These are phyloP conservation scores for Ophiostoma fasciatum DNA, from an alignment of 2,329 filamentous ascomycete species.

Conservation along the genomic window DNA sequence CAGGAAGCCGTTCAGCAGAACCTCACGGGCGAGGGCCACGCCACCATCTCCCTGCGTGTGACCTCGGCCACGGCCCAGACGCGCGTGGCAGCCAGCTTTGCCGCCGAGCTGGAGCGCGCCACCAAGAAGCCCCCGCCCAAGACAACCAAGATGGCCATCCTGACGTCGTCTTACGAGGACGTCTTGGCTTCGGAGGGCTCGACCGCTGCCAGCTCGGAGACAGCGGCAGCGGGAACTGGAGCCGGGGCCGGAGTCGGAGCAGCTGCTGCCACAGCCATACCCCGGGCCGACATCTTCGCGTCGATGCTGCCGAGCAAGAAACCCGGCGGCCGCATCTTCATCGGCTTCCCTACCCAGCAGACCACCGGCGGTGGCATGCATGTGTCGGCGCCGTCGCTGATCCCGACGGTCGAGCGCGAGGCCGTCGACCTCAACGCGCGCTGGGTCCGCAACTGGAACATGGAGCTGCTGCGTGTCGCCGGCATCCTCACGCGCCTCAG, in stretches of 20 bases:
- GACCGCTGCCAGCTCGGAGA: constrained; percentile 9
- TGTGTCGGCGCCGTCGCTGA: constrained; percentile 88
- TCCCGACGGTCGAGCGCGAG: constrained; percentile 92
- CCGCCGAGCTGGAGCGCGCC: constrained; percentile 78
- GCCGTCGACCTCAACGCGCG: constrained; percentile 93
- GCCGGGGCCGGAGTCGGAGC: too few species aligned
- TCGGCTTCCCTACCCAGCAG: constrained; percentile 94
- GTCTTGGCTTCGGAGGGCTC: constrained; percentile 50
- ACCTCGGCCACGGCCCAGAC: constrained; percentile 74
- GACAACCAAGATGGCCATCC: constrained; percentile 66
- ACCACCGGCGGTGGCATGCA: constrained; percentile 90
- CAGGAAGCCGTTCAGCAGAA: constrained; percentile 55
- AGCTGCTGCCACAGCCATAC: too few species aligned
- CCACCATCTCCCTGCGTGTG: constrained; percentile 77
- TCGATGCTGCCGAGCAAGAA: constrained; percentile 82
- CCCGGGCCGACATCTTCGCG: constrained; percentile 63
- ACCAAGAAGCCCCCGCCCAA: constrained; percentile 96
- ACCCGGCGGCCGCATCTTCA: constrained; percentile 74
- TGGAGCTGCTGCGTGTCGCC: constrained; percentile 79
- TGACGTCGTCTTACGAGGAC: constrained; percentile 86
- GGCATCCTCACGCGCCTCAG: constrained; percentile 82
- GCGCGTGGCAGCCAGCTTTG: constrained; percentile 55
- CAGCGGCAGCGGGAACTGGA: too few species aligned
- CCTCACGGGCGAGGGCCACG: constrained; percentile 52
- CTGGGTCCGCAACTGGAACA: constrained; percentile 90